Evolutionary conservation across 371 early-diverging fungal genomes (phyloP), one percentile per base, ranked within the genome.

Genomic region (Capillidium heterosporum): DNA sequence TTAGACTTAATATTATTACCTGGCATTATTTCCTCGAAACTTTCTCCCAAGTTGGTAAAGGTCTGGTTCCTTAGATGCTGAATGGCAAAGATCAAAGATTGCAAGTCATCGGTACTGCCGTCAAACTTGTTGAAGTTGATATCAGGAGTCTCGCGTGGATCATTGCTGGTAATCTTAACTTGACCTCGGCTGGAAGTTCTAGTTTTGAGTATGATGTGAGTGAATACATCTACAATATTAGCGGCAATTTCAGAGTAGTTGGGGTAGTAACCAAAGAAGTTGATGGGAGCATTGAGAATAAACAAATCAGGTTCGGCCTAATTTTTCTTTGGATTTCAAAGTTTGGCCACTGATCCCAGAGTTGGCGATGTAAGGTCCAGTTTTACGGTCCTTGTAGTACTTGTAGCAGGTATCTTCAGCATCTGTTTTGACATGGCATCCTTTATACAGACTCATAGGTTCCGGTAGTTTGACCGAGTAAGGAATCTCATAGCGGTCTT

Each of bases 121-220:
- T 19, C 23, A 24, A 56, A 56, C 11, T 40, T 28, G 19, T 43
- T 23, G 41, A 56, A 56, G 43, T 56, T 56, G 56, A 56, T 56
- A 19, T 56, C 42, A n/a, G 56, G 56, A 17, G 27, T 24, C 17
- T 32, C 56, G 19, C 17, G 13, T n/a, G 56, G 56, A 32, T 56
- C 44, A 10, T 19, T 29, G 28, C 39, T 35, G 4, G 3, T 4
- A 4, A 56, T 24, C 17, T 44, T 41, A 40, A 56, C 56, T 27
- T 28, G n/a, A 21, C 56, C 56, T 19, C 19, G n/a, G 13, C n/a
- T 8, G 13, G 40, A 35, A 43, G 53, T 32, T 13, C 26, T 31
- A 3, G 53, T 28, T 27, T 53, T 53, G 7, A 53, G 21, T 7
- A 53, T n/a, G 10, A 53, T 13, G n/a, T 53, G 32, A 21, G 53